Evolutionary conservation across 2,329 filamentous ascomycete genomes (phyloP).

Genomic region (Myotisia sp.): DNA sequence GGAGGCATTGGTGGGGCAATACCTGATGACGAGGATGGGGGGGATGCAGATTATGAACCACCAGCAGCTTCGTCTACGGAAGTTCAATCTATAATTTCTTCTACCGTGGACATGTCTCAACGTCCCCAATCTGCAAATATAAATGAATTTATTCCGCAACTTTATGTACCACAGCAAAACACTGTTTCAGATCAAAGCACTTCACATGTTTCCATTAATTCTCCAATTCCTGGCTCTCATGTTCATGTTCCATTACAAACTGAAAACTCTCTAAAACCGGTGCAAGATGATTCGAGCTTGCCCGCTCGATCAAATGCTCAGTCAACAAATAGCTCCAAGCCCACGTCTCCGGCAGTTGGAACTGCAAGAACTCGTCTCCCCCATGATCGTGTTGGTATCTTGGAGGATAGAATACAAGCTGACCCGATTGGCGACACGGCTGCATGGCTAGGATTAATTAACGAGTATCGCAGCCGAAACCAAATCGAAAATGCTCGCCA

Average conservation of each 20-base stretch:
- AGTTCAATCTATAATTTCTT: constrained; percentile 36
- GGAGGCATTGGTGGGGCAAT: constrained; percentile 51
- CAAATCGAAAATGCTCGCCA: constrained; percentile 67
- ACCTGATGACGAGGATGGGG: constrained; percentile 38
- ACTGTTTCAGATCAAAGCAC: constrained; percentile 37
- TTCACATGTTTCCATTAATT: constrained; percentile 36
- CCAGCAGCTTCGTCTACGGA: constrained; percentile 32
- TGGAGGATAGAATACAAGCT: constrained; percentile 83
- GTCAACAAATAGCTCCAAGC: constrained; percentile 25
- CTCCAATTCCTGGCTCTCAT: constrained; percentile 34
- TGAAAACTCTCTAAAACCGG: constrained; percentile 24
- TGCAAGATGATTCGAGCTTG: constrained; percentile 17
- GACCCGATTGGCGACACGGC: constrained; percentile 86
- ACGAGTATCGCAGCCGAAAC: constrained; percentile 66
- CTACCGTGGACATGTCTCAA: constrained; percentile 37
- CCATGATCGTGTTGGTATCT: constrained; percentile 59
- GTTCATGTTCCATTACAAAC: constrained; percentile 33
- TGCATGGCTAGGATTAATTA: constrained; percentile 78
- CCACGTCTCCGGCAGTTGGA: constrained; percentile 30
- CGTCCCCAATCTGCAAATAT: constrained; percentile 42
- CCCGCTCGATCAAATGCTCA: constrained; percentile 13
- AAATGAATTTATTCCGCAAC: constrained; percentile 40
- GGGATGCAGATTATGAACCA: constrained; percentile 40
- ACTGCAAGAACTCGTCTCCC: constrained; percentile 44
- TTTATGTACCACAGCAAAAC: constrained; percentile 49